phyloP scores from a whole-genome alignment of 305 asterid genomes.

The Fraxinus greggii region DNA sequence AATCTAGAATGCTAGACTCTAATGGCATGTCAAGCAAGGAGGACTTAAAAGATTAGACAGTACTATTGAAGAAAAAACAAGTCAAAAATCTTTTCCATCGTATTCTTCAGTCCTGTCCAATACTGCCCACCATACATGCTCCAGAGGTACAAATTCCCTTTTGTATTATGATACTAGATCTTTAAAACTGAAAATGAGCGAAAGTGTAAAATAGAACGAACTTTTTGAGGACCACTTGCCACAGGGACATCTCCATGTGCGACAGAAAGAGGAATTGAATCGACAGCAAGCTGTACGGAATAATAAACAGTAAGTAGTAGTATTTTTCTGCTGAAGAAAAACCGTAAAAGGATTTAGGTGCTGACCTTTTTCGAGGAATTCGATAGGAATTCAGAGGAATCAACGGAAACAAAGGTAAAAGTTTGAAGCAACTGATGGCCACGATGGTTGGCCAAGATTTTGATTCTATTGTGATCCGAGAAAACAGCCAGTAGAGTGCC shows the following conservation, averaged over 20 bases:
- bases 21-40: background rate
- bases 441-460: constrained; percentile 57
- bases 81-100: background rate
- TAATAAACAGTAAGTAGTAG: constrained; percentile 2
- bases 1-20: background rate
- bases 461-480: constrained; percentile 44
- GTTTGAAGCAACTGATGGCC: constrained; percentile 48
- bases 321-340: constrained; percentile 8
- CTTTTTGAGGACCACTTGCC: constrained; percentile 24
- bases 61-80: background rate
- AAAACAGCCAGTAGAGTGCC: constrained; percentile 62
- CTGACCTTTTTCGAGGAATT: constrained; percentile 41
- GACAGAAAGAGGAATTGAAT: constrained; percentile 21
- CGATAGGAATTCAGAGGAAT: constrained; percentile 30
- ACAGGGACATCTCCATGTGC: constrained; percentile 13
- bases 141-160: background rate
- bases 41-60: background rate
- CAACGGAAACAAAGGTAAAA: constrained; percentile 19
- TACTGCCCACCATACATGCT: background rate
- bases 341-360: constrained; percentile 9
- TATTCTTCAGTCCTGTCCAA: background rate
- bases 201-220: background rate
- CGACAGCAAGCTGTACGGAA: constrained; percentile 41
- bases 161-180: background rate
- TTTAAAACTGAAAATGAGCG: background rate